Conservation (phyloP, 306 rosid species). For the Canavalia gladiata region DNA sequence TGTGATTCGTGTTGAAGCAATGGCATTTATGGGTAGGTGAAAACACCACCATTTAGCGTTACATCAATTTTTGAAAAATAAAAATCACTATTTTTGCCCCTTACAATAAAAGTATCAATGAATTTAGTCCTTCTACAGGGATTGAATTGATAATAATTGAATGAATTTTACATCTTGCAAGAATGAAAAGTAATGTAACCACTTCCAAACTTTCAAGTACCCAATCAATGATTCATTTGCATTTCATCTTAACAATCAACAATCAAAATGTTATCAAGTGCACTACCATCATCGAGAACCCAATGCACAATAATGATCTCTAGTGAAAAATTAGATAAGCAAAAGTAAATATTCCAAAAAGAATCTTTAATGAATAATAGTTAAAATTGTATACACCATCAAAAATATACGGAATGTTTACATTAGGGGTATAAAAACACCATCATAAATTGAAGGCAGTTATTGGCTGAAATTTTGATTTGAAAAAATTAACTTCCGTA, state of each 20-base stretch:
- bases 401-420: neutral
- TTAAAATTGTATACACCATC: neutral
- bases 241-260: slow-evolving; percentile 1
- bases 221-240: no score
- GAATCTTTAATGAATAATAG: neutral
- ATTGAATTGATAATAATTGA: no score
- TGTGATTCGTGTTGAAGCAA: neutral
- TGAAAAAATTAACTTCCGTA: neutral
- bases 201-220: no score
- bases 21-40: neutral
- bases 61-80: no score
- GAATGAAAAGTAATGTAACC: no score
- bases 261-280: neutral
- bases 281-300: neutral
- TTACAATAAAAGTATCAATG: no score
- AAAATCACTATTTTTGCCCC: no score
- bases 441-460: slow-evolving; percentile 1
- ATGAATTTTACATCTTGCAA: no score
- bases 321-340: neutral
- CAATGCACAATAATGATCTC: neutral
- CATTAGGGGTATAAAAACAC: neutral
- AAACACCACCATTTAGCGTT: no score
- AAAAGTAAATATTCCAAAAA: neutral
- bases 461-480: slow-evolving; percentile 21
- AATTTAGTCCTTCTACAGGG: no score